These are phyloP conservation scores for Rhododendron simsii DNA, from an alignment of 148 eudicot species.

Conservation along the genomic window DNA sequence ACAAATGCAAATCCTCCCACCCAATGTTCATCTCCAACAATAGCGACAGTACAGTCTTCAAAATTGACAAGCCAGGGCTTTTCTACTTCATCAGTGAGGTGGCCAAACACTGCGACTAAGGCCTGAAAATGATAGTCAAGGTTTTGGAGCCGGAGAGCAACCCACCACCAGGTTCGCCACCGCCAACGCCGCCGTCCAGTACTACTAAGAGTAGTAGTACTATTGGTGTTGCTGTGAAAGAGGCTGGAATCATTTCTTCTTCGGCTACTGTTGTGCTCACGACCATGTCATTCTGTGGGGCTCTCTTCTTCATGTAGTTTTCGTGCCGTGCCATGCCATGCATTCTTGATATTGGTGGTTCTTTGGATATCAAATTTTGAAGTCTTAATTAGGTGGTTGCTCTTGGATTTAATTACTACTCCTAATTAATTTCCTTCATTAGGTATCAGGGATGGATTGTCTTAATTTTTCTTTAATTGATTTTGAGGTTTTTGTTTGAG, in stretches of 20 bases:
- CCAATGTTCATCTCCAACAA: slow-evolving; percentile 53
- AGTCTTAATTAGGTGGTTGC: background rate
- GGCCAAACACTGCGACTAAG: slow-evolving; percentile 48
- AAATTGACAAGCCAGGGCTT: slow-evolving; percentile 36
- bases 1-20: slow-evolving; percentile 31
- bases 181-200: background rate
- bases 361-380: background rate
- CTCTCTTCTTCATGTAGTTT: background rate
- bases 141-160: slow-evolving; percentile 29
- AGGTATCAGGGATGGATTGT: background rate
- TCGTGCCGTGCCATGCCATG: background rate
- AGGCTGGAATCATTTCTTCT: background rate
- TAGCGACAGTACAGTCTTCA: slow-evolving; percentile 28
- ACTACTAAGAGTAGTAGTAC: too few relatives aligned
- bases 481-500: too few relatives aligned
- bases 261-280: background rate
- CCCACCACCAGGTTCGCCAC: slow-evolving; percentile 1
- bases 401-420: background rate
- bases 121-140: slow-evolving; percentile 53
- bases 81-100: slow-evolving; percentile 65
- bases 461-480: too few relatives aligned
- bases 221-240: background rate
- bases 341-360: background rate
- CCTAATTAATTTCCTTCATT: background rate
- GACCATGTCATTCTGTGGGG: background rate